These are phyloP conservation scores for Raffaelea deltoideospora DNA, from an alignment of 2,329 filamentous ascomycete species.

Conservation along the genomic window DNA sequence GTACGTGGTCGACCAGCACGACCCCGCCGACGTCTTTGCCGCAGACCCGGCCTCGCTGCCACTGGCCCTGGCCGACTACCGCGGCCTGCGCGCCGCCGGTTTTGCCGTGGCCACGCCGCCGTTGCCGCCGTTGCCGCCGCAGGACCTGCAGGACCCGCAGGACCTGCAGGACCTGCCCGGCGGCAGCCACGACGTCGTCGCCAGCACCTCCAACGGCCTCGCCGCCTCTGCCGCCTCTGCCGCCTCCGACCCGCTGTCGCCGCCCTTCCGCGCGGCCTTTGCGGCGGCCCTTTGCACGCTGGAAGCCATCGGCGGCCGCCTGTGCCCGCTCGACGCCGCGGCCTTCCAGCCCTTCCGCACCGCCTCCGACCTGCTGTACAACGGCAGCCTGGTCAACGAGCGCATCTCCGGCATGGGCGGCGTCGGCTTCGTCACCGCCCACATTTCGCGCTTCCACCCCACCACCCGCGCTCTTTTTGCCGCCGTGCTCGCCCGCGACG, in stretches of 20 bases:
- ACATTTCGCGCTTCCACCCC: conserved; percentile 28
- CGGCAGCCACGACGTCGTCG: conserved; percentile 33
- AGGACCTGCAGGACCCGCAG: too few species aligned
- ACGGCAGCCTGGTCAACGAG: conserved; percentile 34
- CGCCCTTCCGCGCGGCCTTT: conserved; percentile 17
- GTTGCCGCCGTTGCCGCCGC: conserved; percentile 23
- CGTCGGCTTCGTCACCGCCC: conserved; percentile 19
- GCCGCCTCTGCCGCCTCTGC: conserved; percentile 1
- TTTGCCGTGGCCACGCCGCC: conserved; percentile 33
- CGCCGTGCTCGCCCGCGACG: conserved; percentile 19
- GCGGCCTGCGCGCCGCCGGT: conserved; percentile 12
- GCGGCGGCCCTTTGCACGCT: neutral
- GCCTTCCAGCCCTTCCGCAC: conserved; percentile 31
- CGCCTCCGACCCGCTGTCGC: conserved; percentile 19
- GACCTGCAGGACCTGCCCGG: conserved; percentile 30
- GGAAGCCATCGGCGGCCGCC: conserved; percentile 13
- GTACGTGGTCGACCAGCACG: conserved; percentile 22
- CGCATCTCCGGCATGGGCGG: conserved; percentile 24
- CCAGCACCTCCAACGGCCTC: conserved; percentile 30
- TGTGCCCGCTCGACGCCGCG: conserved; percentile 15
- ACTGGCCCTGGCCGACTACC: conserved; percentile 10
- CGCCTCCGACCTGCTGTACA: conserved; percentile 34
- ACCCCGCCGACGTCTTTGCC: conserved; percentile 21
- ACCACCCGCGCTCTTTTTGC: conserved; percentile 30
- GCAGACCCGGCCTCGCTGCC: conserved; percentile 20